Conservation (phyloP, 2,329 filamentous ascomycete species). For the Emergomyces orientalis region DNA sequence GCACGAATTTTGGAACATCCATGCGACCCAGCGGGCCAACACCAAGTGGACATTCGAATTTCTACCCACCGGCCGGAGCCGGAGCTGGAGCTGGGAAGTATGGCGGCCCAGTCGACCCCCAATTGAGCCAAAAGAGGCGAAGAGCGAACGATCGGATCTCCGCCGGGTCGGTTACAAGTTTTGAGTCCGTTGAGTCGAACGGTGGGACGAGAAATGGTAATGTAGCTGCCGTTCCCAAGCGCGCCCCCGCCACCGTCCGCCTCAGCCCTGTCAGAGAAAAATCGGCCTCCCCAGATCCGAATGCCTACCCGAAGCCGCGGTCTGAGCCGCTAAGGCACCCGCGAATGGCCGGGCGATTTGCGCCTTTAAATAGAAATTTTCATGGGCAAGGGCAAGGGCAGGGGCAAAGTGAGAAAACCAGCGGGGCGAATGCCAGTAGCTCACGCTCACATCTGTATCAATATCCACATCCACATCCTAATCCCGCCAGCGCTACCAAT, state of each 20-base stretch:
- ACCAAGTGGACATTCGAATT: neutral
- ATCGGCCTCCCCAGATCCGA: neutral
- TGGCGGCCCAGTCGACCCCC: neutral
- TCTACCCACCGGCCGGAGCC: neutral
- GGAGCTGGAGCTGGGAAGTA: neutral
- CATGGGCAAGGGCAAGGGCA: neutral
- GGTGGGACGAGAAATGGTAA: slow-evolving; percentile 4
- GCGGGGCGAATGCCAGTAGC: neutral
- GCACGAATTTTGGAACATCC: neutral
- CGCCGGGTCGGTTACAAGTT: slow-evolving; percentile 16
- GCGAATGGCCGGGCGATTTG: neutral
- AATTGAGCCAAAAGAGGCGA: slow-evolving; percentile 3
- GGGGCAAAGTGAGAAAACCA: neutral
- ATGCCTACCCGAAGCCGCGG: neutral
- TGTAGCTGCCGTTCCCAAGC: slow-evolving; percentile 16
- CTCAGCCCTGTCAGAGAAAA: slow-evolving; percentile 20
- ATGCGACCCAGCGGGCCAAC: neutral
- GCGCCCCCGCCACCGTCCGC: slow-evolving; percentile 15
- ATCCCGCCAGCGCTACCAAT: neutral
- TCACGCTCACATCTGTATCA: neutral
- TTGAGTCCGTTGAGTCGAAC: slow-evolving; percentile 22
- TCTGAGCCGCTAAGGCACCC: neutral
- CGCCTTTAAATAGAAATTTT: neutral
- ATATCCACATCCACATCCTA: neutral
- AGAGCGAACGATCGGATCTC: slow-evolving; percentile 10